Conservation (phyloP, 164 flowering plant species). For the Kalanchoe fedtschenkoi region DNA sequence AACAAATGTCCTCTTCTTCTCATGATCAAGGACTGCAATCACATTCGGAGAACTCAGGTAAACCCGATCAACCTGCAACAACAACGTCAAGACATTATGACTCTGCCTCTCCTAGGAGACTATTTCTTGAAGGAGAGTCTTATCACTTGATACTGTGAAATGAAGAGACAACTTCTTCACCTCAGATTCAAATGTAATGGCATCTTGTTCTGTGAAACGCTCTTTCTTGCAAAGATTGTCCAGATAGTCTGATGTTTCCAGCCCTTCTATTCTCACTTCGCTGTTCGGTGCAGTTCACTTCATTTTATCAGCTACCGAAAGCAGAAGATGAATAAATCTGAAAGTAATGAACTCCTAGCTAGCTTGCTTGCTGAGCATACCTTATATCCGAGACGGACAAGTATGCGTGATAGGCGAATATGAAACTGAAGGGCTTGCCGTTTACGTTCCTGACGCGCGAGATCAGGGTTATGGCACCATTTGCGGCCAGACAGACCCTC, state of each 20-base stretch:
- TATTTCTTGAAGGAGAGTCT: too few relatives aligned
- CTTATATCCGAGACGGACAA: slow-evolving; percentile 91
- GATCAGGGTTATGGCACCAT: slow-evolving; percentile 58
- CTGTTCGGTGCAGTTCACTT: slow-evolving; percentile 30
- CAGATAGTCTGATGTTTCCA: slow-evolving; percentile 89
- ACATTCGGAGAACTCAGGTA: slow-evolving; percentile 63
- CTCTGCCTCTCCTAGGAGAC: too few relatives aligned
- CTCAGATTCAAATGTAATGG: slow-evolving; percentile 91
- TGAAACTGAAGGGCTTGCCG: slow-evolving; percentile 87
- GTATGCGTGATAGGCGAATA: slow-evolving; percentile 82
- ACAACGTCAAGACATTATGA: too few relatives aligned
- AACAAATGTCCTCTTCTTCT: slow-evolving; percentile 70
- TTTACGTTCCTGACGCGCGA: slow-evolving; percentile 79
- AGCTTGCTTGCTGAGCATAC: too few relatives aligned
- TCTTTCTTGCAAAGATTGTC: slow-evolving; percentile 76
- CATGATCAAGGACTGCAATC: slow-evolving; percentile 91
- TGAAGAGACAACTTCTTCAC: too few relatives aligned
- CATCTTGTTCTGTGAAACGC: slow-evolving; percentile 95
- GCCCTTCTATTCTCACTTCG: slow-evolving; percentile 95
- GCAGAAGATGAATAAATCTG: background rate
- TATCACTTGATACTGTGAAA: too few relatives aligned
- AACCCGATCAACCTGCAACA: slow-evolving; percentile 68
- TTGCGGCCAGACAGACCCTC: slow-evolving; percentile 58
- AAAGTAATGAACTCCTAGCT: background rate
- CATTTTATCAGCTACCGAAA: background rate